A percentile compares a stretch with the other conserved stretches of the same genome.
Evolutionary conservation across 2,329 filamentous ascomycete species (phyloP).

Genomic region (Ceratocystis cacaofunesta): DNA sequence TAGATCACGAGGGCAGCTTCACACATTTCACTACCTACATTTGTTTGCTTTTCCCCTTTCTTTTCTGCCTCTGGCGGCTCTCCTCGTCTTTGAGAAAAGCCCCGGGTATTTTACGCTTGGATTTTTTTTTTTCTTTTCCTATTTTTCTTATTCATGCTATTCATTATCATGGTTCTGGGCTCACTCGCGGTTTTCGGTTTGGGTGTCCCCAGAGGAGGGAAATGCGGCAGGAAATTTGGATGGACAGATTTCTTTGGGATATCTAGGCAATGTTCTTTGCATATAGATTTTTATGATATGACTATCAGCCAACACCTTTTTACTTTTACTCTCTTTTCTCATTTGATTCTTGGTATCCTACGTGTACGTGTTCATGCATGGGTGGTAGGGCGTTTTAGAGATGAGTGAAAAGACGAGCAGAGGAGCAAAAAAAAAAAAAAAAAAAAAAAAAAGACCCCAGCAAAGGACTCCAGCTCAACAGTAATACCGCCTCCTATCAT

Average conservation of each 20-base stretch:
- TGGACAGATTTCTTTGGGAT: background rate
- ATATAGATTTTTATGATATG: constrained; percentile 12
- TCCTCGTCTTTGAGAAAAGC: background rate
- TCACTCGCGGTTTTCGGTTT: background rate
- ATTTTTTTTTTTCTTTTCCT: background rate
- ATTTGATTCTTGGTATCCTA: background rate
- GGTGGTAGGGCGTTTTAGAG: background rate
- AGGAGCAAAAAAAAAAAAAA: too few species aligned
- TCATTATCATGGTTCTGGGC: background rate
- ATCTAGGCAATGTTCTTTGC: constrained; percentile 7
- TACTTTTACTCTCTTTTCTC: background rate
- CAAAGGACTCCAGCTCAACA: too few species aligned
- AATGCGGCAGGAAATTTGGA: constrained; percentile 1
- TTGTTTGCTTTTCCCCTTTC: background rate
- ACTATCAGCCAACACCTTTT: background rate
- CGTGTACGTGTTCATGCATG: background rate
- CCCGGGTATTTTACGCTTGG: background rate
- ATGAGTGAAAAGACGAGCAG: background rate
- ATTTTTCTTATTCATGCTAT: background rate
- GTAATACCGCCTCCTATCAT: background rate
- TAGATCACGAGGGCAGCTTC: constrained; percentile 5
- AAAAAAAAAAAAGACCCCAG: too few species aligned
- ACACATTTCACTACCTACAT: background rate
- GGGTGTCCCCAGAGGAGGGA: background rate
- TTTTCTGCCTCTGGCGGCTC: background rate